These are phyloP conservation scores for Actinomucor elegans DNA, from an alignment of 371 early-diverging fungal genomes.

Conservation along the genomic window DNA sequence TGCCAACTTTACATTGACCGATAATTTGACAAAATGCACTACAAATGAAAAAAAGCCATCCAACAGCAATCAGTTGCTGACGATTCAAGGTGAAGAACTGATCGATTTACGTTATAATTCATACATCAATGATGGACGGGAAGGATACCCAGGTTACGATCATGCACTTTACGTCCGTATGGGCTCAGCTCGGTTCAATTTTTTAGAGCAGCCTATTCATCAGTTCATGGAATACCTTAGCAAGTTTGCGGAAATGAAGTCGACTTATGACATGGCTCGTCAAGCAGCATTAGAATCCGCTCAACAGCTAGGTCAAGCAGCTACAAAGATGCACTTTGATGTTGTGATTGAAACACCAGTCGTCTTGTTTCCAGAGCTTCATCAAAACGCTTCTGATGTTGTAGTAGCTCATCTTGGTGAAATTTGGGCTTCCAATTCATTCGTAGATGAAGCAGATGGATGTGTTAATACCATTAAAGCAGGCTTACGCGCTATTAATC, in stretches of 20 bases:
- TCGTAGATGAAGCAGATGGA: slow-evolving; percentile 44
- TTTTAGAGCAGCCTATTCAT: slow-evolving; percentile 61
- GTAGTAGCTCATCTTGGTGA: slow-evolving; percentile 87
- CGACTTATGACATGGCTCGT: slow-evolving; percentile 85
- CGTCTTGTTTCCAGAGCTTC: slow-evolving; percentile 80
- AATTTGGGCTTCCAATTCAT: slow-evolving; percentile 79
- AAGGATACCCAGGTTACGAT: slow-evolving; percentile 85
- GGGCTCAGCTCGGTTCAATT: slow-evolving; percentile 78
- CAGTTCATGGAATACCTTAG: slow-evolving; percentile 63
- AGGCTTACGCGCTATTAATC: slow-evolving; percentile 66
- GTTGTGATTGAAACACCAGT: slow-evolving; percentile 87
- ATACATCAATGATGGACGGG: slow-evolving; percentile 45
- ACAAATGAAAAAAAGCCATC: slow-evolving; percentile 12
- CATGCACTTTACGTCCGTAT: slow-evolving; percentile 74
- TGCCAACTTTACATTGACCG: slow-evolving; percentile 79
- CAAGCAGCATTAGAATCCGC: slow-evolving; percentile 85
- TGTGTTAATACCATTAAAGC: slow-evolving; percentile 65
- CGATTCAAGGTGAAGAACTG: slow-evolving; percentile 87
- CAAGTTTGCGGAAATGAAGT: slow-evolving; percentile 88
- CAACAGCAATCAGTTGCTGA: slow-evolving; percentile 56
- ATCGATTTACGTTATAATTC: slow-evolving; percentile 89
- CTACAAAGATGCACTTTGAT: slow-evolving; percentile 82
- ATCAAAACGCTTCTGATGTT: slow-evolving; percentile 43
- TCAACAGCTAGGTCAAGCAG: slow-evolving; percentile 59
- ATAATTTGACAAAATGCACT: slow-evolving; percentile 49